phyloP scores from a whole-genome alignment of 176 grass and related monocot species.

The Oryza nivara region DNA sequence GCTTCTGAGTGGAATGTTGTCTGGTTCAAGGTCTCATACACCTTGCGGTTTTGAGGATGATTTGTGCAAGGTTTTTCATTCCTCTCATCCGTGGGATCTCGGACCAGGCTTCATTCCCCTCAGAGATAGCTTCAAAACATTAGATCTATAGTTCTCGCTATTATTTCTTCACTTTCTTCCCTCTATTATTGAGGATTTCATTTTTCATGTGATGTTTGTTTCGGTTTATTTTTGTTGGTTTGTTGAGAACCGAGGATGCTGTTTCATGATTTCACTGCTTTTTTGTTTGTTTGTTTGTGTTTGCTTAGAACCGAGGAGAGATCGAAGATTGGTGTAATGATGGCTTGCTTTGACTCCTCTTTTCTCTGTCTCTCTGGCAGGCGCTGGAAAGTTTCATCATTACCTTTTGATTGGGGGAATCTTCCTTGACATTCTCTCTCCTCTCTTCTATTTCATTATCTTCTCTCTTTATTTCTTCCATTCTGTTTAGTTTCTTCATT shows the following conservation, averaged over 20 bases:
- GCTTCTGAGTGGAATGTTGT: slow-evolving; percentile 96
- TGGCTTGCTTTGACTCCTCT: slow-evolving; percentile 59
- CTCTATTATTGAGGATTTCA: background rate
- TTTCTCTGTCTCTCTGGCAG: slow-evolving; percentile 50
- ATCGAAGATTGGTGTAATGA: slow-evolving; percentile 74
- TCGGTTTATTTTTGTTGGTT: slow-evolving; percentile 16
- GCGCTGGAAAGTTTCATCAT: slow-evolving; percentile 70
- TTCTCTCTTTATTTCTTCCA: background rate
- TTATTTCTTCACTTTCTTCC: background rate
- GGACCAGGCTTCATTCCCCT: slow-evolving; percentile 99
- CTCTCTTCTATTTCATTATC: background rate
- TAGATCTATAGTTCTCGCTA: background rate
- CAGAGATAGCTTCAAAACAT: slow-evolving; percentile 68
- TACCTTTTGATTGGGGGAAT: slow-evolving; percentile 59
- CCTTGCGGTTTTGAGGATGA: slow-evolving; percentile 40
- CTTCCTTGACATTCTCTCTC: slow-evolving; percentile 39
- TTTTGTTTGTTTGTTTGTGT: slow-evolving; percentile 26
- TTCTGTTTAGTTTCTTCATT: slow-evolving; percentile 1
- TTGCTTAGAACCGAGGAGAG: slow-evolving; percentile 28
- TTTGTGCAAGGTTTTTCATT: background rate
- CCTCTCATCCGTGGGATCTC: slow-evolving; percentile 51
- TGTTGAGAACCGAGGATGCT: slow-evolving; percentile 39
- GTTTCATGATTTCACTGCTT: background rate
- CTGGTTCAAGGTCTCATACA: slow-evolving; percentile 70
- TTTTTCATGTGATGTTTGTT: background rate